Base-by-base conservation (phyloP, 805 yeast species). In the Candida krabiensis region DNA sequence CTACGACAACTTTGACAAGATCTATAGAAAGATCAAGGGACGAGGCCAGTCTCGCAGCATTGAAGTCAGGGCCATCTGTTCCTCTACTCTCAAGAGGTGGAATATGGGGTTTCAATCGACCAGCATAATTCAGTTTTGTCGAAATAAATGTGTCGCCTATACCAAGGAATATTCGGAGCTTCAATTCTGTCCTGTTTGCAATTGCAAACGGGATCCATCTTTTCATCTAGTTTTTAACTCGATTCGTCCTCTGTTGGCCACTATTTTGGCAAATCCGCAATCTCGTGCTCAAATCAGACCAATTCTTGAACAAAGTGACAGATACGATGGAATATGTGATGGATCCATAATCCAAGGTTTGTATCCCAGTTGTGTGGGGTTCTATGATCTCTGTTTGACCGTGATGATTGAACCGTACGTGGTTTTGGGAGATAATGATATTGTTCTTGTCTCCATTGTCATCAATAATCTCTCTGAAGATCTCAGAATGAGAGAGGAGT, bases 1-100 rank as follows among this genome's bases (percentile, higher is more conserved):
- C 9, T 46, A 46, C 31, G 50, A 46, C 16, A 46, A 40, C 19
- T 42, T 46, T 19, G 50, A 46, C 27, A 40, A 43, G 8, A 37
- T 46, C 16, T 46, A 46, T 32, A 19, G 33, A 9, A 42, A 34
- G 19, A 43, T 40, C 22, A 33, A 23, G 23, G 15, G 39, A 5
- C 31, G 27, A 15, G 33, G 35, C 24, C 9, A 21, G 3, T 3
- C 28, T 9, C 35, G 29, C 27, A 27, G 28, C 26, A 35, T 33
- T 12, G 50, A 46, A 19, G 38, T 46, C 9, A 33, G 50, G 6
- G 18, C 43, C 14, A 36, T 46, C 6, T 42, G 46, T 25, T 30
- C 45, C 6, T 32, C 43, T 9, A 26, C 35, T 3, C 32, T 33
- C 11, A 40, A 40, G 13, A 13, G 18, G 8, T 46, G 50, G 50